Base-by-base conservation (phyloP, 805 yeast species). In the Hanseniaspora mollemarum region DNA sequence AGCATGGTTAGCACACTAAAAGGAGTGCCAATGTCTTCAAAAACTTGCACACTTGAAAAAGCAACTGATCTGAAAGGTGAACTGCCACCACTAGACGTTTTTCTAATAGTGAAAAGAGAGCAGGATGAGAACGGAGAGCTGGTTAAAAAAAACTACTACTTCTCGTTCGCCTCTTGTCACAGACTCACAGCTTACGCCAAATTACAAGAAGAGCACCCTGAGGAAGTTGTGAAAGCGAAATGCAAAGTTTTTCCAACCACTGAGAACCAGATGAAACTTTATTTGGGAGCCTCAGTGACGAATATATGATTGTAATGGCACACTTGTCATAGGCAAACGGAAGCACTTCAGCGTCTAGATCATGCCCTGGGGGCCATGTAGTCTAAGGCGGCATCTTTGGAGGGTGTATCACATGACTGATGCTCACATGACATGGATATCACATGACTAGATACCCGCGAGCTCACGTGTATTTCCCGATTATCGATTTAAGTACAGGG, bases 161-260 rank as follows among this genome's bases (percentile, higher is more conserved):
- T 83, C 64, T 94, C 88, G 1, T 86, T 86, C 65, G 95, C 95
- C 6, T 95, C 95, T 0, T 86, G 95, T 61, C 95, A 86, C 61
- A 66, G 95, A 55, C 81, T 86, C 57, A 94, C 86, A 62, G 94
- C 94, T 0, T 87, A 87, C 60, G 92, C 85, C 52, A 66, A 72
- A 36, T 51, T 61, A 16, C 71, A 69, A 37, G 68, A 71, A 1
- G 73, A 71, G 28, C 60, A 64, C 2, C 56, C 53, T 3, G 50
- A 55, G 13, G 51, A 51, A 37, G 66, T 64, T 15, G 61, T 64
- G 22, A 58, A 73, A 67, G 94, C 87, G 9, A 79, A 74, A 59
- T 81, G 87, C 63, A 81, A 80, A 56, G 60, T 86, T 8, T 64
- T 84, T 29, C 95, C 95, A 1, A 81, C 86, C 6, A 84, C 94